Evolutionary conservation across 129 eudicot species (phyloP).

Genomic region (Sambucus nigra): DNA sequence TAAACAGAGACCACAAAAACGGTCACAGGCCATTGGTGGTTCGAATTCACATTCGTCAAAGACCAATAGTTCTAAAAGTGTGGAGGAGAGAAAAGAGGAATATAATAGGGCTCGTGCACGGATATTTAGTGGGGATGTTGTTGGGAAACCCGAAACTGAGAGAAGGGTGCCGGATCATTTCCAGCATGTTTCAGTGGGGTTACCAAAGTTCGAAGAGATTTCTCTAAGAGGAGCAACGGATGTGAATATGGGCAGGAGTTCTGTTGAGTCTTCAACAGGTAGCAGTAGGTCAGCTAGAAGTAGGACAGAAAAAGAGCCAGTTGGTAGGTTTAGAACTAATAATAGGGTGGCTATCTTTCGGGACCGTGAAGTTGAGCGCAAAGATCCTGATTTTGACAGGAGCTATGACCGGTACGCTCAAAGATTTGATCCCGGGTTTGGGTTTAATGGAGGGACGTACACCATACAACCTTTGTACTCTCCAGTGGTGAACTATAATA

Average conservation of each 20-base stretch:
- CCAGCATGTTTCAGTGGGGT: constrained; percentile 40
- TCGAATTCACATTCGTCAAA: constrained; percentile 35
- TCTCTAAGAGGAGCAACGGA: constrained; percentile 30
- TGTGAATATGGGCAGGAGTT: constrained; percentile 33
- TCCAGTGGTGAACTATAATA: constrained; percentile 78
- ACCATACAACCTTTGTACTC: constrained; percentile 76
- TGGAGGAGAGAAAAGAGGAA: constrained; percentile 97
- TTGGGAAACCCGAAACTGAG: constrained; percentile 45
- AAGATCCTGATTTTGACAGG: constrained; percentile 88
- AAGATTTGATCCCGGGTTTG: constrained; percentile 96
- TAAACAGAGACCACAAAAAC: constrained; percentile 81
- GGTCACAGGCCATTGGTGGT: constrained; percentile 28
- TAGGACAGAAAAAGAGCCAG: constrained; percentile 59
- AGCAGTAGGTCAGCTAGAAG: constrained; percentile 59
- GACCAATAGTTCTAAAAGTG: constrained; percentile 66
- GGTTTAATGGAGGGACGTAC: constrained; percentile 68
- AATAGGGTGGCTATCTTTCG: constrained; percentile 79
- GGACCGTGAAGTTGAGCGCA: constrained; percentile 76
- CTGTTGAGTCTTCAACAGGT: constrained; percentile 44
- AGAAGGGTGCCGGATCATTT: constrained; percentile 37
- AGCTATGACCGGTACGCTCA: constrained; percentile 80
- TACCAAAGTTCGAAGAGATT: constrained; percentile 42
- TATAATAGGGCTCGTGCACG: constrained; percentile 93
- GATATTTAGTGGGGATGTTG: constrained; percentile 47
- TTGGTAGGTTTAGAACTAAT: constrained; percentile 47